These are phyloP conservation scores for Omphalea diandra DNA, from an alignment of 441 rosid genomes.

Conservation along the genomic window DNA sequence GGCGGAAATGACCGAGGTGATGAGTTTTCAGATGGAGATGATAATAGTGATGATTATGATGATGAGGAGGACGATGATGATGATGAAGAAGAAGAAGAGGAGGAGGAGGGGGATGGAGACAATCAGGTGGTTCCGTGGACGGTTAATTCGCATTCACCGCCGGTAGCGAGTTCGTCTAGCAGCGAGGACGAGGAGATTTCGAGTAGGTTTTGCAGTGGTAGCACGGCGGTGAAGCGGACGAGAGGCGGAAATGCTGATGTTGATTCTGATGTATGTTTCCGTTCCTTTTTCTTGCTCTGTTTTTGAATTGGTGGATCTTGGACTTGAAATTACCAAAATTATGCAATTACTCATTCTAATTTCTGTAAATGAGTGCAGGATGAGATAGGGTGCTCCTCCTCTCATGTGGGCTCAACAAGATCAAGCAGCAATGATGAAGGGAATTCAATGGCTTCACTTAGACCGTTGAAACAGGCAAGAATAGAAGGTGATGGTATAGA, in stretches of 20 bases:
- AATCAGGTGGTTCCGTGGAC: slow-evolving; percentile 92
- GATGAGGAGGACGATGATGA: slow-evolving; percentile 22
- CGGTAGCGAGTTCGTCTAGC: slow-evolving; percentile 46
- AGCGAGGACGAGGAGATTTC: slow-evolving; percentile 39
- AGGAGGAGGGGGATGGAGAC: slow-evolving; percentile 54
- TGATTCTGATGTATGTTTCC: slow-evolving; percentile 48
- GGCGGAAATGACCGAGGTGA: slow-evolving; percentile 6
- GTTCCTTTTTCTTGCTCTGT: background rate
- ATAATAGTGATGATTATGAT: background rate
- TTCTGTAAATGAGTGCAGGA: slow-evolving; percentile 23
- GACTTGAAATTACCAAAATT: background rate
- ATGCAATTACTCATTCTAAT: no score
- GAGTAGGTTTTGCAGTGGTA: background rate
- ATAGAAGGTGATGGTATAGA: slow-evolving; percentile 18
- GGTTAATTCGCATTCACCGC: slow-evolving; percentile 29
- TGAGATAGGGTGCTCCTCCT: slow-evolving; percentile 28
- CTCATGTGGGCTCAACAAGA: slow-evolving; percentile 15
- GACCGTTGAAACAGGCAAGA: slow-evolving; percentile 42
- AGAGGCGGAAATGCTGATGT: slow-evolving; percentile 26
- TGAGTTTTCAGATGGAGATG: slow-evolving; percentile 1
- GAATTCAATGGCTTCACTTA: slow-evolving; percentile 12
- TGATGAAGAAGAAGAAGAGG: slow-evolving; percentile 31
- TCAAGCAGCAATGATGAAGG: slow-evolving; percentile 26
- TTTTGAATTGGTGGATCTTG: background rate
- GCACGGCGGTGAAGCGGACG: slow-evolving; percentile 39